phyloP scores from a whole-genome alignment of 148 eudicot species.

The Vaccinium corymbosum region DNA sequence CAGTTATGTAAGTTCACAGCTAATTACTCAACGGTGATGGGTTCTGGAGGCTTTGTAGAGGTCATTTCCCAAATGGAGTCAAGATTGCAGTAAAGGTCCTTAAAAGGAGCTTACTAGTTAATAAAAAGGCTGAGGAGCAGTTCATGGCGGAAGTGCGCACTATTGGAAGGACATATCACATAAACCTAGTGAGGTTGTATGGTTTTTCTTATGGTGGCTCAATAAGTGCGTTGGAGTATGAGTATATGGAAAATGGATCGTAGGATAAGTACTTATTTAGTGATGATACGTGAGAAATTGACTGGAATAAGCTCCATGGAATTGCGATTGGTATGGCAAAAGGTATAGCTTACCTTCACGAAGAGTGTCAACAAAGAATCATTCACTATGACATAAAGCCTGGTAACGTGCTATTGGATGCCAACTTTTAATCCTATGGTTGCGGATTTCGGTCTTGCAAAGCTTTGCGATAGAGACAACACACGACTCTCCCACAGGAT shows the following conservation, averaged over 20 bases:
- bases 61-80: conserved; percentile 19
- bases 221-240: not conserved
- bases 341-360: conserved; percentile 3
- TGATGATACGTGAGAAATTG: not conserved
- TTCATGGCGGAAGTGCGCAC: conserved; percentile 16
- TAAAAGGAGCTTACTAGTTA: not conserved
- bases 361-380: not conserved
- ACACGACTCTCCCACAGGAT: not conserved
- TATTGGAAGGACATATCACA: conserved; percentile 7
- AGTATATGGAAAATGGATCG: not conserved
- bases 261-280: not conserved
- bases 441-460: conserved; percentile 10
- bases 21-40: no score
- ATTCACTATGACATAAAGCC: conserved; percentile 14
- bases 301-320: not conserved
- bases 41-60: not conserved
- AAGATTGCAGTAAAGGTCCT: conserved; percentile 24
- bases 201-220: not conserved
- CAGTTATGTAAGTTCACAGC: no score
- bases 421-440: not conserved
- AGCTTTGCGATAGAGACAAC: conserved; percentile 3
- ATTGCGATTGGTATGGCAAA: not conserved
- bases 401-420: not conserved
- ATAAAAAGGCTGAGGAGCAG: conserved; percentile 18
- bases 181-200: not conserved